These are phyloP conservation scores for Quercus tomentella DNA, from an alignment of 331 rosid genomes.

Conservation along the genomic window DNA sequence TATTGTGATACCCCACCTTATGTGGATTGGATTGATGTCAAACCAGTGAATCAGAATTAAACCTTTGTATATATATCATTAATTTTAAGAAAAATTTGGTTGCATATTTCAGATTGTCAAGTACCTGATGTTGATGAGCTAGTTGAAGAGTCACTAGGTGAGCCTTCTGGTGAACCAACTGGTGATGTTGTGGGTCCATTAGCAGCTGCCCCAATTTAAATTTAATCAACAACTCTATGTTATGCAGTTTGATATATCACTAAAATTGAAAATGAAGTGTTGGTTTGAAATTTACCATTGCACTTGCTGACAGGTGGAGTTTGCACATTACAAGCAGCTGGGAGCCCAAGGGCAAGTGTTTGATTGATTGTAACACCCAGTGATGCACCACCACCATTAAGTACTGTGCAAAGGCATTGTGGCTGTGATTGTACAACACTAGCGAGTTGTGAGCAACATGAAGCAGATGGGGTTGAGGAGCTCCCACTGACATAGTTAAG, in stretches of 20 bases:
- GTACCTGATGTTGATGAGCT: not conserved
- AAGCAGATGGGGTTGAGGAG: constrained; percentile 11
- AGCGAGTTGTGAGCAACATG: constrained; percentile 20
- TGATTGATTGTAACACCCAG: constrained; percentile 16
- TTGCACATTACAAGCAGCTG: constrained; percentile 18
- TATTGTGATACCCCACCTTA: too few relatives aligned
- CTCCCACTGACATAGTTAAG: constrained; percentile 10
- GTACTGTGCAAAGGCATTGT: constrained; percentile 14
- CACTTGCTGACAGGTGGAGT: constrained; percentile 16
- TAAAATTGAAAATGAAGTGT: not conserved
- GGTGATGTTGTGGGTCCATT: constrained; percentile 11
- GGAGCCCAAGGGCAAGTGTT: constrained; percentile 22
- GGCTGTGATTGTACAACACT: constrained; percentile 1
- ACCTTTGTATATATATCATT: not conserved
- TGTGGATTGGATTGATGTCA: too few relatives aligned
- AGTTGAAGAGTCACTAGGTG: not conserved
- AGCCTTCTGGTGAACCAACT: not conserved
- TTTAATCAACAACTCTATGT: not conserved
- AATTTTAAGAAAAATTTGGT: not conserved
- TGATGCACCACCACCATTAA: constrained; percentile 7
- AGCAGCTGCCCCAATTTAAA: not conserved
- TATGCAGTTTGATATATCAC: not conserved
- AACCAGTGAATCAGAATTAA: too few relatives aligned
- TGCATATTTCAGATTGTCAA: not conserved
- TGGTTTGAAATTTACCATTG: not conserved